A percentile compares a stretch with the other conserved stretches of the same genome.
phyloP scores from a whole-genome alignment of 768 basidiomycete genomes.

The Boletus subcaerulescens region DNA sequence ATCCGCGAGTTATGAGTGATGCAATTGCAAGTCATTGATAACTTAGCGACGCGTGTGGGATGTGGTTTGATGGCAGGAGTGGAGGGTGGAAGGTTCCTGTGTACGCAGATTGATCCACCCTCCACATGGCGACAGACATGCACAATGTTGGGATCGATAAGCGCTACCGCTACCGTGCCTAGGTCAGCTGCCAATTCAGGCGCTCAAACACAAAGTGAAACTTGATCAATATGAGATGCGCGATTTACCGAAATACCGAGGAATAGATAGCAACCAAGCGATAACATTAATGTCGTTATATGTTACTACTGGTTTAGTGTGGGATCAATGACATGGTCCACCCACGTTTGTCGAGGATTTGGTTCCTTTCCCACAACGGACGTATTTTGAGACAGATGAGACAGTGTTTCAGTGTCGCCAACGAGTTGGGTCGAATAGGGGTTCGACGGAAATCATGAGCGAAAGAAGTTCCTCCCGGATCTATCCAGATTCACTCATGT shows the following conservation, averaged over 20 bases:
- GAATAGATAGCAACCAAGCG: not conserved
- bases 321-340: not conserved
- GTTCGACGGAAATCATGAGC: not conserved
- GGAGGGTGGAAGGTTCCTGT: not conserved
- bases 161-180: too few relatives aligned
- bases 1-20: slow-evolving; percentile 17
- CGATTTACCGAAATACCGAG: slow-evolving; percentile 4
- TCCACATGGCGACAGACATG: too few relatives aligned
- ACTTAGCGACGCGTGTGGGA: not conserved
- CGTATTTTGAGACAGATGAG: not conserved
- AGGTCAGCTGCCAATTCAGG: too few relatives aligned
- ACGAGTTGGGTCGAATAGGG: too few relatives aligned
- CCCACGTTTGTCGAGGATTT: slow-evolving; percentile 11
- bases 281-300: slow-evolving; percentile 2
- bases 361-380: slow-evolving; percentile 10
- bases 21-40: slow-evolving; percentile 1
- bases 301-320: not conserved
- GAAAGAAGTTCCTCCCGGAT: not conserved
- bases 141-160: too few relatives aligned
- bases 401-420: slow-evolving; percentile 1
- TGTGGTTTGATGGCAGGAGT: not conserved
- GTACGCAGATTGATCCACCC: slow-evolving; percentile 2
- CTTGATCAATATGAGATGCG: not conserved
- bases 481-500: too few relatives aligned
- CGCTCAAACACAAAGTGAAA: not conserved